Evolutionary conservation across 805 yeast species (phyloP).

Genomic region (Wickerhamiella musiphila): DNA sequence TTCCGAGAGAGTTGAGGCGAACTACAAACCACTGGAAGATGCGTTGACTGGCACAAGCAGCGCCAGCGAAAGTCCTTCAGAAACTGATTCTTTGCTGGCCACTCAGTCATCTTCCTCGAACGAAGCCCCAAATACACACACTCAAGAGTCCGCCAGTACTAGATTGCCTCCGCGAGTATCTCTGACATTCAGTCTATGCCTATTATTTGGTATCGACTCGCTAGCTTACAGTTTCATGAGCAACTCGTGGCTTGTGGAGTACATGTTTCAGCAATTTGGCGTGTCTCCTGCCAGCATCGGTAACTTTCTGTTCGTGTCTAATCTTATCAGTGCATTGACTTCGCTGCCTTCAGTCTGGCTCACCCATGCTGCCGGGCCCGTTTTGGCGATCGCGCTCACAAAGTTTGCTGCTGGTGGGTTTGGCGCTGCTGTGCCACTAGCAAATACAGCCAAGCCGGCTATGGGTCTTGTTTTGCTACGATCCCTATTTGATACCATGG

Average conservation of each 20-base stretch:
- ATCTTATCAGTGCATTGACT: constrained; percentile 35
- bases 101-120: background rate
- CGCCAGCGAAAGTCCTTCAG: background rate
- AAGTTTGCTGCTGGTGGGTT: constrained; percentile 67
- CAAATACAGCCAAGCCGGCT: constrained; percentile 28
- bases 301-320: constrained; percentile 23
- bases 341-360: constrained; percentile 48
- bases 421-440: constrained; percentile 35
- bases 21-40: too few relatives aligned
- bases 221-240: constrained; percentile 83
- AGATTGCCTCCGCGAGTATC: too few relatives aligned
- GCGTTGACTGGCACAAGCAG: constrained; percentile 1
- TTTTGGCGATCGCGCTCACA: constrained; percentile 51
- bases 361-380: constrained; percentile 57
- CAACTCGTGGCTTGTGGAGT: constrained; percentile 73
- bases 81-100: background rate
- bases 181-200: constrained; percentile 8
- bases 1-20: constrained; percentile 29
- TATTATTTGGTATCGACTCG: constrained; percentile 61
- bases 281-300: constrained; percentile 43
- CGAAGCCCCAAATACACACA: background rate
- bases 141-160: constrained; percentile 1
- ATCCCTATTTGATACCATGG: constrained; percentile 61
- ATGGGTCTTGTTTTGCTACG: constrained; percentile 35
- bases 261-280: constrained; percentile 41